Evolutionary conservation across 371 early-diverging fungal species (phyloP), one percentile per base, ranked within the genome.

Genomic region (Apophysomyces variabilis): DNA sequence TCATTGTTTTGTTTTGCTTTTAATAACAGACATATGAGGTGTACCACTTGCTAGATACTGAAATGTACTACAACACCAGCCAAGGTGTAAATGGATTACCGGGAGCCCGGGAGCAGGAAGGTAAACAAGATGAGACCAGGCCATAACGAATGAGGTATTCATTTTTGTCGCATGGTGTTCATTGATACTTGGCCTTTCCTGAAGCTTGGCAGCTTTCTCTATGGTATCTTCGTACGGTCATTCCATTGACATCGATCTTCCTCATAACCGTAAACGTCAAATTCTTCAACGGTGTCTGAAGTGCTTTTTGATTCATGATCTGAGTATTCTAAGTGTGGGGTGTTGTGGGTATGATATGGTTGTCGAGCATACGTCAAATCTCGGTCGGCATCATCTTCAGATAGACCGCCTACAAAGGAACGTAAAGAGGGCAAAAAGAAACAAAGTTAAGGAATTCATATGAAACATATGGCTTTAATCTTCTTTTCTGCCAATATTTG

Each of bases 251-350:
- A 21, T 50, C 54, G 54, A 18, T 50, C 54, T 7, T 50, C 54
- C 21, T 50, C 54, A 21, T 50, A 50, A 11, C 54, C 16, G 21
- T 50, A 50, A 50, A 26, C 5, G 21, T 50, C 54, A 50, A 50
- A 50, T 21, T 72, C 66, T 58, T 64, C 70, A 26, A 61, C 63
- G 21, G 60, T 65, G 16, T 69, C 67, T 36, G 73, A 70, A 39
- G 73, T 73, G 46, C 73, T 73, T 66, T 67, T 64, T 11, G 73
- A 73, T 62, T 73, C 73, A 43, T 73, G 70, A 21, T 73, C 73
- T 9, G 73, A 73, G 45, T 73, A 73, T 9, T 64, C 65, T 16
- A 73, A 41, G 9, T 73, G 66, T 11, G 73, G 73, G 47, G 73
- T 73, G 38, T 69, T 72, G 14, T 36, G 59, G 18, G 64, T 66